Evolutionary conservation across 139 green algal species (phyloP).

Genomic region (Coelastrella sp.): DNA sequence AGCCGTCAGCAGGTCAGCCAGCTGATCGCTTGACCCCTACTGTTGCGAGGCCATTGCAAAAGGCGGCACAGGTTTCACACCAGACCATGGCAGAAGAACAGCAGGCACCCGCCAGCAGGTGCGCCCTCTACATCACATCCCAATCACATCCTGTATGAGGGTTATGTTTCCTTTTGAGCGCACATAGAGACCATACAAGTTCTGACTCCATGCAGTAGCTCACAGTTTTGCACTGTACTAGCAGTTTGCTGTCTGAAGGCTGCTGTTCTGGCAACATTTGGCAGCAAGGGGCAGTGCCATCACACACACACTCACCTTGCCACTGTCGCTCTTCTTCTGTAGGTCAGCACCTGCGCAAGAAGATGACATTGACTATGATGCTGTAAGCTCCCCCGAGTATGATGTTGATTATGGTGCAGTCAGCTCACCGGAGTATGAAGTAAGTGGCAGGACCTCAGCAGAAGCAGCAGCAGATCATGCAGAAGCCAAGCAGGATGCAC

Average conservation of each 20-base stretch:
- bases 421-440: conserved; percentile 38
- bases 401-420: conserved; percentile 38
- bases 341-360: background rate
- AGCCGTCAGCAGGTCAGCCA: background rate
- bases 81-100: conserved; percentile 10
- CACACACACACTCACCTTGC: background rate
- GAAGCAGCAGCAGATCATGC: too few species aligned
- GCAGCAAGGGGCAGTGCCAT: background rate
- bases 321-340: background rate
- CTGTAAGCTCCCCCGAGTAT: conserved; percentile 35
- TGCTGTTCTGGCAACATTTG: background rate
- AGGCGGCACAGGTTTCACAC: background rate
- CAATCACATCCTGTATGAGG: background rate
- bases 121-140: background rate
- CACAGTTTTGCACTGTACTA: too few species aligned
- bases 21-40: background rate
- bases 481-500: background rate
- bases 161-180: too few species aligned
- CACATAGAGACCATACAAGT: too few species aligned
- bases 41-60: background rate
- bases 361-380: conserved; percentile 28
- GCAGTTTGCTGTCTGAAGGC: too few species aligned
- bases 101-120: background rate
- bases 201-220: too few species aligned
- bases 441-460: too few species aligned